Evolutionary conservation across 768 basidiomycete genomes (phyloP).

Genomic region (Agrocybe chaxingu): DNA sequence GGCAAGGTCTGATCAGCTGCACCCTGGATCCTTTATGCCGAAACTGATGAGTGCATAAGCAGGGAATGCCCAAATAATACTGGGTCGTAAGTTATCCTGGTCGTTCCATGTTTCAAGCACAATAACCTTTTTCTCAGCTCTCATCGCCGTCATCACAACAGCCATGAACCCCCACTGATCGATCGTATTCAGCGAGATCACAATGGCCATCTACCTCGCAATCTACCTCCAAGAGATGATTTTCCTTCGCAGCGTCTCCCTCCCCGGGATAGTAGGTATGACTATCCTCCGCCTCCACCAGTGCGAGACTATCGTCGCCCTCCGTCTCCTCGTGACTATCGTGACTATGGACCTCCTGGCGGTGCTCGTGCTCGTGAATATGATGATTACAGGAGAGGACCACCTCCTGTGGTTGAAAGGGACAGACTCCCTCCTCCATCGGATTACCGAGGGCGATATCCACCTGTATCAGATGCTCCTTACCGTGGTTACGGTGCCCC

Average conservation of each 20-base stretch:
- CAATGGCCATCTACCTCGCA: slow-evolving; percentile 44
- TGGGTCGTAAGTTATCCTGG: slow-evolving; percentile 42
- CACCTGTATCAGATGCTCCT: slow-evolving; percentile 48
- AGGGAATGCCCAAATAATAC: slow-evolving; percentile 73
- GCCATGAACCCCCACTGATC: slow-evolving; percentile 49
- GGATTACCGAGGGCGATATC: slow-evolving; percentile 58
- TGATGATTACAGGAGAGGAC: slow-evolving; percentile 64
- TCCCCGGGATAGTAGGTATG: slow-evolving; percentile 60
- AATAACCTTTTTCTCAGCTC: slow-evolving; percentile 18
- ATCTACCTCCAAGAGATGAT: slow-evolving; percentile 54
- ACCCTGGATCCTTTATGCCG: neutral
- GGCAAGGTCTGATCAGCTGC: slow-evolving; percentile 60
- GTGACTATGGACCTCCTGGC: slow-evolving; percentile 56
- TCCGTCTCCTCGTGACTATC: slow-evolving; percentile 61
- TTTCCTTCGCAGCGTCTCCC: slow-evolving; percentile 39
- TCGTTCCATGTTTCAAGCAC: neutral
- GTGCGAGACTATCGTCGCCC: slow-evolving; percentile 59
- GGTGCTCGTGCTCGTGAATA: slow-evolving; percentile 59
- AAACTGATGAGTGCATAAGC: neutral
- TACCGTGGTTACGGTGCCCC: slow-evolving; percentile 51
- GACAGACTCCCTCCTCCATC: slow-evolving; percentile 53
- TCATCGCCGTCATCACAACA: slow-evolving; percentile 28
- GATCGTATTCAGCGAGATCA: slow-evolving; percentile 65
- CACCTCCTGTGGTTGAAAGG: slow-evolving; percentile 36
- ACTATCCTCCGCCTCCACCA: slow-evolving; percentile 49